A percentile compares a stretch with the other conserved stretches of the same genome.
Evolutionary conservation across 2,329 filamentous ascomycete genomes (phyloP).

Genomic region (Kalaharituber pfeilii): DNA sequence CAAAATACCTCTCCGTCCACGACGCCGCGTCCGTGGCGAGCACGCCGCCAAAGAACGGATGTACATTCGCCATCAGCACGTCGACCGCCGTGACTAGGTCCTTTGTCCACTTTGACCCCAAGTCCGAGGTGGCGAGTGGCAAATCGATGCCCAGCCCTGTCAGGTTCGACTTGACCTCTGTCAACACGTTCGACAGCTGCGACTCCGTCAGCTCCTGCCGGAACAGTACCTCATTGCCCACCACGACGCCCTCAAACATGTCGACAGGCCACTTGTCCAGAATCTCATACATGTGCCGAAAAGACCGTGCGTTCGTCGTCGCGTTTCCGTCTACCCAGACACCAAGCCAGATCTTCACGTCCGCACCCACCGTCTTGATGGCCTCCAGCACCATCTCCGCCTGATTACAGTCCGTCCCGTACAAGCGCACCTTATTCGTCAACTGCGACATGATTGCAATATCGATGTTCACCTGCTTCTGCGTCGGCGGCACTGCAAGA

Average conservation of each 20-base stretch:
- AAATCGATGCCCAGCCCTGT: conserved; percentile 48
- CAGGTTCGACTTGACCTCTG: conserved; percentile 54
- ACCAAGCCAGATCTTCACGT: conserved; percentile 83
- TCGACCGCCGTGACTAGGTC: conserved; percentile 55
- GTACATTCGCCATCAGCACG: conserved; percentile 90
- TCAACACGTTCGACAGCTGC: conserved; percentile 46
- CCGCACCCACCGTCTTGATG: conserved; percentile 54
- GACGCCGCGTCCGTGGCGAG: conserved; percentile 46
- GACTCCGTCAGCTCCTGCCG: conserved; percentile 52
- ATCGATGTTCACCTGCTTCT: conserved; percentile 89
- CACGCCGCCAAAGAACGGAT: conserved; percentile 84
- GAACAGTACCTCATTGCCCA: conserved; percentile 48
- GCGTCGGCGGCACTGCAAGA: conserved; percentile 55
- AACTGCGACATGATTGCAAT: conserved; percentile 78
- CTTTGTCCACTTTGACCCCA: conserved; percentile 71
- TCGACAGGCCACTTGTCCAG: conserved; percentile 48
- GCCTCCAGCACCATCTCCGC: conserved; percentile 83
- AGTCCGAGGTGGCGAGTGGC: conserved; percentile 70
- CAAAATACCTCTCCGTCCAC: conserved; percentile 79
- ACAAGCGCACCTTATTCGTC: conserved; percentile 72
- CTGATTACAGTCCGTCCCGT: conserved; percentile 95
- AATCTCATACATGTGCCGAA: conserved; percentile 68
- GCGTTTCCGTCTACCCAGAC: conserved; percentile 77
- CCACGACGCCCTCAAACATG: conserved; percentile 64
- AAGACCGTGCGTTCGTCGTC: conserved; percentile 69